Percentiles rank a stretch among this genome's conserved stretches.
Conservation (phyloP, 1,284 basidiomycete genomes). For the Trametes sp. region DNA sequence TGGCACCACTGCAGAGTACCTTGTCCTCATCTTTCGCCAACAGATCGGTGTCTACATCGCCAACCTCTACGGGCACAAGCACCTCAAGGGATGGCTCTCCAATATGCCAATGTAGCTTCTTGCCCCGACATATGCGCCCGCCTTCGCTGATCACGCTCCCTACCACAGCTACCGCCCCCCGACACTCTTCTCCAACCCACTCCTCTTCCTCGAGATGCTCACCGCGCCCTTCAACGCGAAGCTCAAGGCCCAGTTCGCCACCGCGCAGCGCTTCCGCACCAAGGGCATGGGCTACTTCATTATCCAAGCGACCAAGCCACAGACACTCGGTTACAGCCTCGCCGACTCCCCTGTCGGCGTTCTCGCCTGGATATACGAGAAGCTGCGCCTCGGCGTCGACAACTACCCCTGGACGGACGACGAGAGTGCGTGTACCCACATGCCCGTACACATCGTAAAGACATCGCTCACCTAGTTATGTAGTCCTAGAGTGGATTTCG, state of each 20-base stretch:
- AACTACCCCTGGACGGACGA: slow-evolving; percentile 59
- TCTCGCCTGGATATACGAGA: slow-evolving; percentile 66
- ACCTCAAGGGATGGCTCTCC: slow-evolving; percentile 21
- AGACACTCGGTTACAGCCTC: slow-evolving; percentile 54
- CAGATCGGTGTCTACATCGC: slow-evolving; percentile 1
- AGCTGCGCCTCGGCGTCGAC: slow-evolving; percentile 60
- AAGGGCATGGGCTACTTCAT: slow-evolving; percentile 41
- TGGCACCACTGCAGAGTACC: neutral
- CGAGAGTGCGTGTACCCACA: slow-evolving; percentile 43
- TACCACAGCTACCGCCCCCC: neutral
- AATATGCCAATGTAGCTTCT: slow-evolving; percentile 9
- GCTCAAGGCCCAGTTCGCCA: neutral
- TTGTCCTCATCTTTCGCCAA: too few species aligned
- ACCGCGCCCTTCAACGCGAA: slow-evolving; percentile 9
- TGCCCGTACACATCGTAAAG: too few species aligned
- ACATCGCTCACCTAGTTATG: neutral
- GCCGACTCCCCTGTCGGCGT: slow-evolving; percentile 50
- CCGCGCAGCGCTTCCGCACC: slow-evolving; percentile 17
- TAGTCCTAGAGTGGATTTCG: slow-evolving; percentile 23
- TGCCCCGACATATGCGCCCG: neutral
- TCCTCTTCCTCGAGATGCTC: slow-evolving; percentile 14
- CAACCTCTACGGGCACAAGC: slow-evolving; percentile 10
- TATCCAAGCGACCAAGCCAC: slow-evolving; percentile 45
- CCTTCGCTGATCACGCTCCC: neutral
- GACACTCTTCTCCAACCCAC: neutral